phyloP scores from a whole-genome alignment of 2,329 filamentous ascomycete genomes.

The Xylaria sp. region DNA sequence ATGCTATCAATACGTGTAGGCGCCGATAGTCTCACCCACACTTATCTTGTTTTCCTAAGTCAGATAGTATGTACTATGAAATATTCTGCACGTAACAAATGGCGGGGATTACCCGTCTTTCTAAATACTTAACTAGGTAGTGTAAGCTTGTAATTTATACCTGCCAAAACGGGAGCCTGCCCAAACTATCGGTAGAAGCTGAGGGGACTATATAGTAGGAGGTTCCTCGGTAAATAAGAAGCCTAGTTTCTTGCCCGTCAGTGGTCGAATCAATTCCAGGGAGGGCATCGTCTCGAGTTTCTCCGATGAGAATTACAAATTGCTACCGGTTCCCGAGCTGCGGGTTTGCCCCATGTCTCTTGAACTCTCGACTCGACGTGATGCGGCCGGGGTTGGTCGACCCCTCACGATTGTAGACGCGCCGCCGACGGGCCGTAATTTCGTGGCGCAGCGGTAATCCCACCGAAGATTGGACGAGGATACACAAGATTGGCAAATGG shows the following conservation, averaged over 20 bases:
- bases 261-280: not conserved
- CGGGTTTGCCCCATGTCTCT: not conserved
- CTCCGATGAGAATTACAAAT: conserved; percentile 8
- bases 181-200: conserved; percentile 9
- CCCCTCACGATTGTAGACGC: conserved; percentile 10
- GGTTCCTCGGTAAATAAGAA: not conserved
- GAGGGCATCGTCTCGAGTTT: conserved; percentile 17
- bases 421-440: conserved; percentile 22
- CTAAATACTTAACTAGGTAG: too few relatives aligned
- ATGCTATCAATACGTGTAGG: not conserved
- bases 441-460: conserved; percentile 22
- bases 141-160: not conserved
- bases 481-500: conserved; percentile 38
- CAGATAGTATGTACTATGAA: conserved; percentile 5
- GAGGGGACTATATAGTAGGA: too few relatives aligned
- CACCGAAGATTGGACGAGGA: conserved; percentile 37
- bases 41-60: not conserved
- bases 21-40: not conserved
- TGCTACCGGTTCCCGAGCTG: not conserved
- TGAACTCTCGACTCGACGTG: conserved; percentile 2
- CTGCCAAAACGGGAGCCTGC: conserved; percentile 1
- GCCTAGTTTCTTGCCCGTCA: not conserved
- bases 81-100: not conserved
- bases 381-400: conserved; percentile 7
- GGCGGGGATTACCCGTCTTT: conserved; percentile 1